These are phyloP conservation scores for Vitis rotundifolia DNA, from an alignment of 164 flowering plant genomes.

Conservation along the genomic window DNA sequence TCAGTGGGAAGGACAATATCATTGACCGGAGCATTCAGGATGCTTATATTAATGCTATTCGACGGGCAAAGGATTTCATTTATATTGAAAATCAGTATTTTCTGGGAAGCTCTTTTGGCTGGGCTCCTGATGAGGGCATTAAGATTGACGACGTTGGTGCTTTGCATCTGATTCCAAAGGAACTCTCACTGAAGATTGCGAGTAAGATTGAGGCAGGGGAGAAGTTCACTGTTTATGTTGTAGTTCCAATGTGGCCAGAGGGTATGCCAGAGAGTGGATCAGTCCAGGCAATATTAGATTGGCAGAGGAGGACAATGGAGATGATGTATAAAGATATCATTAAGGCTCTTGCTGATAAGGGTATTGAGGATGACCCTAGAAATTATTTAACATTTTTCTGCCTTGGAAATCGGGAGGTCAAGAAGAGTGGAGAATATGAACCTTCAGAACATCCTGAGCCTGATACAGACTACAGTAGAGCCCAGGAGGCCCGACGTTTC, in stretches of 20 bases:
- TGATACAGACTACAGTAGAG: conserved; percentile 54
- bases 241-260: conserved; percentile 85
- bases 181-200: conserved; percentile 60
- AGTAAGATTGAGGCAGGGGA: conserved; percentile 71
- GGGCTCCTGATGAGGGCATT: conserved; percentile 41
- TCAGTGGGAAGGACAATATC: conserved; percentile 77
- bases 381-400: conserved; percentile 71
- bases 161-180: conserved; percentile 61
- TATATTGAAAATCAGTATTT: conserved; percentile 73
- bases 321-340: conserved; percentile 70
- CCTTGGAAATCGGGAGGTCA: conserved; percentile 71
- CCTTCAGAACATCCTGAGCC: conserved; percentile 64
- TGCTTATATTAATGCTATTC: conserved; percentile 67
- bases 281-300: conserved; percentile 76
- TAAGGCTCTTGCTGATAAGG: conserved; percentile 52
- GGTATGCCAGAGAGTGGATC: conserved; percentile 67
- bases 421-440: conserved; percentile 62
- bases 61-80: conserved; percentile 64
- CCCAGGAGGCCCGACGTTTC: conserved; percentile 67
- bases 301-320: conserved; percentile 77
- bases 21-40: conserved; percentile 77
- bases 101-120: conserved; percentile 63
- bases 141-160: conserved; percentile 59
- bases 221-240: conserved; percentile 62
- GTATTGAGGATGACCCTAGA: conserved; percentile 55